Percentiles rank a stretch among this genome's conserved stretches.
Evolutionary conservation across 352 stramenopile genomes (phyloP).

Genomic region (Blastocystis sp.): DNA sequence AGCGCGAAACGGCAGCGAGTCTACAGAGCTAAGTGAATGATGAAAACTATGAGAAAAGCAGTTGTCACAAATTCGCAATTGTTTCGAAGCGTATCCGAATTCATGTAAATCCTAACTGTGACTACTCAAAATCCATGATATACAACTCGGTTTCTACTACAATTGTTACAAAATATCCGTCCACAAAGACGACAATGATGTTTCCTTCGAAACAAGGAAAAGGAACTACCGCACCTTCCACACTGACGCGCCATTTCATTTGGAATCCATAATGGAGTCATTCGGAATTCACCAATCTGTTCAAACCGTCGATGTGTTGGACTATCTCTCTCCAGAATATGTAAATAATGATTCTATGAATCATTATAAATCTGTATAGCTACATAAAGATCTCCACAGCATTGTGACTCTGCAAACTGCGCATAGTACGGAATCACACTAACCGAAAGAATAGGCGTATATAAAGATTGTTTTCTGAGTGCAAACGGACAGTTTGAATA

Average conservation of each 20-base stretch:
- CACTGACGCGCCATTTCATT: not conserved
- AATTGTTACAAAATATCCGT: slow-evolving; percentile 26
- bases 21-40: not conserved
- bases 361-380: not conserved
- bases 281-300: not conserved
- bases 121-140: not conserved
- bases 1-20: slow-evolving; percentile 8
- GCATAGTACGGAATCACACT: not conserved
- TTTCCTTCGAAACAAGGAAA: slow-evolving; percentile 26
- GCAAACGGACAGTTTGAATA: slow-evolving; percentile 35
- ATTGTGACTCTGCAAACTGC: slow-evolving; percentile 38
- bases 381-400: slow-evolving; percentile 61
- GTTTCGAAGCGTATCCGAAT: slow-evolving; percentile 29
- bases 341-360: slow-evolving; percentile 13
- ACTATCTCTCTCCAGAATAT: not conserved
- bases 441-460: too few species aligned
- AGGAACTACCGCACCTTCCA: not conserved
- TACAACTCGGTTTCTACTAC: not conserved
- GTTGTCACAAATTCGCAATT: not conserved
- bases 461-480: not conserved
- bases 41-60: not conserved
- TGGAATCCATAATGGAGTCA: slow-evolving; percentile 55
- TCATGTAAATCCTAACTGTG: slow-evolving; percentile 28
- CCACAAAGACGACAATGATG: slow-evolving; percentile 58
- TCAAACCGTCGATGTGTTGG: not conserved